Base-by-base conservation (phyloP, 345 rosid genomes). In the Acer campestre region DNA sequence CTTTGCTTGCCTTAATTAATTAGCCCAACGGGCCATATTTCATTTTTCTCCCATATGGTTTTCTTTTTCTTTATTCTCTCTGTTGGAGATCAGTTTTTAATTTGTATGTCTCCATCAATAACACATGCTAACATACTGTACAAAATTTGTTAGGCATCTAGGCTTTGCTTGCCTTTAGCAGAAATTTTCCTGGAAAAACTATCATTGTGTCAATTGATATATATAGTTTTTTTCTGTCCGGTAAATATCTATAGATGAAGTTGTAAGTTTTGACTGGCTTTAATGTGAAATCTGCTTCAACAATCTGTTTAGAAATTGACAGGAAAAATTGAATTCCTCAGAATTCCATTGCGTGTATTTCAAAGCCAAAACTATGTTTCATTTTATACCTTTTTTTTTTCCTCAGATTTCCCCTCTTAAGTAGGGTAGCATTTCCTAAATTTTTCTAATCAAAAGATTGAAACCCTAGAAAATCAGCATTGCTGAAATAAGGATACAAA, bases 401-500 rank as follows among this genome's bases (percentile, higher is more conserved):
- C 6, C 38, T 35, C 42, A 8, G 48, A 27, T 59, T 51, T 65
- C 7, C 12, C 51, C 61, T 56, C 35, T n/a, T 3, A 65, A 31
- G 31, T 25, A 23, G 58, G 59, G 42, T 42, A 44, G 14, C 10
- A 40, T 13, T 27, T 48, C 68, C 61, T 63, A 44, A 10, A 44
- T 48, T 51, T 65, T 31, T 31, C 29, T 16, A 10, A 42, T 48
- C 64, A 66, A 65, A 64, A 75, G 16, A 27, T 75, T 61, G 25
- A 61, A 35, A 61, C 18, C 40, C 68, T 65, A 68, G 12, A 67
- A 68, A 44, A 31, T 44, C 40, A 68, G 72, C 62, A 51, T 10
- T 18, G 63, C 63, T 65, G 14, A 67, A 75, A 55, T 38, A 20
- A 53, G 11, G 56, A 75, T 40, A 53, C 72, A 40, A 55, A 66